These are phyloP conservation scores for Ogataea parapolymorpha DNA, from an alignment of 805 yeast species.

Conservation along the genomic window DNA sequence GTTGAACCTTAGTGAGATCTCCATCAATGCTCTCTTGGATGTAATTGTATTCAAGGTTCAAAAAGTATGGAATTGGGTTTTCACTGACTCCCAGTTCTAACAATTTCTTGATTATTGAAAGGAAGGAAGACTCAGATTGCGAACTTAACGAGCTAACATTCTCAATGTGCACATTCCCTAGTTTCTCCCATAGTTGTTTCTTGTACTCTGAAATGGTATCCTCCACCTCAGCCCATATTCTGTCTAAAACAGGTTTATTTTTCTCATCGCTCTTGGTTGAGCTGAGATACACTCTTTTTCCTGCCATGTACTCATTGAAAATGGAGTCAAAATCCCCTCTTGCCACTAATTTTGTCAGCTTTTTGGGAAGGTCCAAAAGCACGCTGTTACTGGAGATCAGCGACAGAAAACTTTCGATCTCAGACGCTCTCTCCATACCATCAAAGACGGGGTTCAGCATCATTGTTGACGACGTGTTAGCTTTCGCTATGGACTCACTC, in stretches of 20 bases:
- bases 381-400: slow-evolving; percentile 50
- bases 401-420: slow-evolving; percentile 46
- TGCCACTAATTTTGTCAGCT: slow-evolving; percentile 40
- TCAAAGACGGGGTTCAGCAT: slow-evolving; percentile 59
- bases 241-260: slow-evolving; percentile 36
- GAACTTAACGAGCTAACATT: slow-evolving; percentile 21
- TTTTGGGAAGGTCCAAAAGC: slow-evolving; percentile 56
- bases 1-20: slow-evolving; percentile 38
- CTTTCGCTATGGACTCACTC: slow-evolving; percentile 42
- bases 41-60: slow-evolving; percentile 44
- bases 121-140: slow-evolving; percentile 26
- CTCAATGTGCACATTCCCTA: slow-evolving; percentile 36
- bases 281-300: slow-evolving; percentile 27
- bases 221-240: slow-evolving; percentile 57
- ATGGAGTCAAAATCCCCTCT: slow-evolving; percentile 56
- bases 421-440: slow-evolving; percentile 44
- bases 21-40: slow-evolving; percentile 39
- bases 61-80: slow-evolving; percentile 65
- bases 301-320: slow-evolving; percentile 54
- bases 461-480: slow-evolving; percentile 48
- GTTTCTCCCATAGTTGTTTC: slow-evolving; percentile 47
- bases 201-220: slow-evolving; percentile 52
- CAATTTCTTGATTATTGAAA: slow-evolving; percentile 48
- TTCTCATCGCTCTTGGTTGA: slow-evolving; percentile 11
- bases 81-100: slow-evolving; percentile 59